Base-by-base conservation (phyloP, 345 rosid species). In the Excoecaria cochinchinensis region DNA sequence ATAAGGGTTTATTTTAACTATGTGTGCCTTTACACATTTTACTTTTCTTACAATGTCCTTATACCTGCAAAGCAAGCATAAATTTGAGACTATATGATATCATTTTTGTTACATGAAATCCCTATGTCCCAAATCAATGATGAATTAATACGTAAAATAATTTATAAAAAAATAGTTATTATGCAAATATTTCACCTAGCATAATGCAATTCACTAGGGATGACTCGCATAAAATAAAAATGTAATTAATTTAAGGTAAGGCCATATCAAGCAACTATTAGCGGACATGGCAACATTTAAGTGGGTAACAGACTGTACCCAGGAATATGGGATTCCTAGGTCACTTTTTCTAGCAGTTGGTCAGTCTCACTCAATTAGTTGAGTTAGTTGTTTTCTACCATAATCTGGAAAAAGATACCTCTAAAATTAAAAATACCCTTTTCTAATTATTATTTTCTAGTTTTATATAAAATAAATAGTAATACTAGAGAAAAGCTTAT, bases 281-380 rank as follows among this genome's bases (percentile, higher is more conserved):
- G 52, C 64, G 9, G 68, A 44, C 47, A 16, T 31, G 55, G 55
- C 61, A 53, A 3, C 60, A 57, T 40, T 42, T 72, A 16, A 17
- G 75, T 60, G 40, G 24, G 48, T 11, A 65, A 50, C 71, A 25
- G 42, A 36, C 15, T 17, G 24, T 60, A 5, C 25, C 12, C 31
- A 36, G 3, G 42, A 51, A n/a, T 8, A 71, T 46, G 15, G 59
- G 42, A 73, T 19, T 31, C 75, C 67, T 60, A 42, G 24, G 44
- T 59, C 25, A 58, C 58, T 6, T 6, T 71, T 72, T 61, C 1
- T 21, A 25, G 22, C 21, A 46, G 59, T 47, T 47, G 22, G 57
- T 59, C 40, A 72, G 46, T 72, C 68, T 60, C 76, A 72, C 67
- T 47, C 68, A 72, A 72, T 15, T 70, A 19, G 63, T 55, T 70